Conservation (phyloP, 305 asterid species). For the Euphrasia arctica region DNA sequence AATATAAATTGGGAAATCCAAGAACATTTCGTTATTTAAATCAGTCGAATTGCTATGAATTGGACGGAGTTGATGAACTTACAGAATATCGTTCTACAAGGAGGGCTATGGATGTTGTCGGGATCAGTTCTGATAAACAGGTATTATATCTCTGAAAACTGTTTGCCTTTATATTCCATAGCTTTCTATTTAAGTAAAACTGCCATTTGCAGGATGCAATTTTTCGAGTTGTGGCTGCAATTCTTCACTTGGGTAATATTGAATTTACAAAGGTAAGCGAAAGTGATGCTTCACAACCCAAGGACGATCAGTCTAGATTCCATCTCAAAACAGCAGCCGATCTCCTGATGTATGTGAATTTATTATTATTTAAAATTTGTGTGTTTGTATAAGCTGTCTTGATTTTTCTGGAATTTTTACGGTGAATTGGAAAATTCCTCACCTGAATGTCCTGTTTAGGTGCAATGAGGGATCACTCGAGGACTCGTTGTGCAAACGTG, state of each 20-base stretch:
- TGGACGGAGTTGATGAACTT: slow-evolving; percentile 67
- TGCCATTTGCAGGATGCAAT: slow-evolving; percentile 60
- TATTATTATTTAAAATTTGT: not conserved
- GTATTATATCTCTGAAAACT: slow-evolving; percentile 31
- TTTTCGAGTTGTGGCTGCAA: slow-evolving; percentile 68
- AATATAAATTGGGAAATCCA: slow-evolving; percentile 71
- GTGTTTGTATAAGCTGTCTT: slow-evolving; percentile 2
- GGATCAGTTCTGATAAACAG: slow-evolving; percentile 72
- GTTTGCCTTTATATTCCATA: slow-evolving; percentile 12
- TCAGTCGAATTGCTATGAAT: slow-evolving; percentile 61
- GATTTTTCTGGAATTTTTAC: slow-evolving; percentile 1
- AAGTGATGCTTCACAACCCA: slow-evolving; percentile 48
- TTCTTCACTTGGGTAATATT: slow-evolving; percentile 77
- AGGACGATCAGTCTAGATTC: slow-evolving; percentile 63
- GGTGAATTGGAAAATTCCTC: slow-evolving; percentile 30
- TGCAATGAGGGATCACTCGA: slow-evolving; percentile 62
- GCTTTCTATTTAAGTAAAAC: slow-evolving; percentile 18
- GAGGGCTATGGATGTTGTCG: slow-evolving; percentile 83
- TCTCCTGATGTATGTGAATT: slow-evolving; percentile 52
- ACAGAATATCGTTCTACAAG: slow-evolving; percentile 68
- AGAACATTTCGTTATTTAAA: slow-evolving; percentile 72
- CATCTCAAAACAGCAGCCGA: slow-evolving; percentile 70
- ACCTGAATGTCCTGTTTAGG: slow-evolving; percentile 39
- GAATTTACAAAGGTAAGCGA: slow-evolving; percentile 58
- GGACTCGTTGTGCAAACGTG: slow-evolving; percentile 68